phyloP scores from a whole-genome alignment of 2,329 filamentous ascomycete genomes.

The Monosporascus sp. region DNA sequence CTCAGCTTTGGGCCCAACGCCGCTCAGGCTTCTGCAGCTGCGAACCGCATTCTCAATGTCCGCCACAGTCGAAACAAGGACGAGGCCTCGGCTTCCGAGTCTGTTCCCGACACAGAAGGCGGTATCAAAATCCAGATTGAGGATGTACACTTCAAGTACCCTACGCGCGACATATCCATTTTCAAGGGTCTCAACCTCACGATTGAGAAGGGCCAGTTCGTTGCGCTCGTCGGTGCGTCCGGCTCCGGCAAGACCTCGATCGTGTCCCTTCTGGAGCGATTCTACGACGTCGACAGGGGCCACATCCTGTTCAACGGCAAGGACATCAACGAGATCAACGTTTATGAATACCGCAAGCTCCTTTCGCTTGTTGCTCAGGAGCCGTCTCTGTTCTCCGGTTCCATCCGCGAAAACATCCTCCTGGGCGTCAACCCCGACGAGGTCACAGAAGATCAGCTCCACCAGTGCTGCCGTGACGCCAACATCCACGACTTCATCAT shows the following conservation, averaged over 20 bases:
- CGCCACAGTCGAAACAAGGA: slow-evolving; percentile 23
- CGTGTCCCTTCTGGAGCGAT: slow-evolving; percentile 58
- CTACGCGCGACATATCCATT: slow-evolving; percentile 48
- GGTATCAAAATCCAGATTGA: slow-evolving; percentile 49
- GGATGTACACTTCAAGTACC: slow-evolving; percentile 52
- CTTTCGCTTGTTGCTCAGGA: slow-evolving; percentile 69
- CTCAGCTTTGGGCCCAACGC: slow-evolving; percentile 59
- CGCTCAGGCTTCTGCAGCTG: slow-evolving; percentile 48
- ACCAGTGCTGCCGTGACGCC: slow-evolving; percentile 49
- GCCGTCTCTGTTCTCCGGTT: slow-evolving; percentile 60
- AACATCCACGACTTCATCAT: slow-evolving; percentile 65
- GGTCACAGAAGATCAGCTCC: slow-evolving; percentile 43
- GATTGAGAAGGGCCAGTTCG: slow-evolving; percentile 60
- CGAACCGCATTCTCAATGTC: slow-evolving; percentile 50
- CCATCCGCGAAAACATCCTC: slow-evolving; percentile 58
- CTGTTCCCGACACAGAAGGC: slow-evolving; percentile 31
- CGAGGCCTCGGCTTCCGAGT: slow-evolving; percentile 16
- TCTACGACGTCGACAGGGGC: slow-evolving; percentile 63
- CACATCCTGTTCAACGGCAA: slow-evolving; percentile 55
- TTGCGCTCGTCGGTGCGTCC: slow-evolving; percentile 60
- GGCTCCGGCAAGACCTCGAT: slow-evolving; percentile 68
- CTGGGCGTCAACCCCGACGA: slow-evolving; percentile 52
- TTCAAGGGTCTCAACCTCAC: slow-evolving; percentile 54
- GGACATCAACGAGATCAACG: slow-evolving; percentile 50
- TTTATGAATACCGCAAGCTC: slow-evolving; percentile 53